phyloP scores from a whole-genome alignment of 257 asterid genomes.

The Scutellaria baicalensis region DNA sequence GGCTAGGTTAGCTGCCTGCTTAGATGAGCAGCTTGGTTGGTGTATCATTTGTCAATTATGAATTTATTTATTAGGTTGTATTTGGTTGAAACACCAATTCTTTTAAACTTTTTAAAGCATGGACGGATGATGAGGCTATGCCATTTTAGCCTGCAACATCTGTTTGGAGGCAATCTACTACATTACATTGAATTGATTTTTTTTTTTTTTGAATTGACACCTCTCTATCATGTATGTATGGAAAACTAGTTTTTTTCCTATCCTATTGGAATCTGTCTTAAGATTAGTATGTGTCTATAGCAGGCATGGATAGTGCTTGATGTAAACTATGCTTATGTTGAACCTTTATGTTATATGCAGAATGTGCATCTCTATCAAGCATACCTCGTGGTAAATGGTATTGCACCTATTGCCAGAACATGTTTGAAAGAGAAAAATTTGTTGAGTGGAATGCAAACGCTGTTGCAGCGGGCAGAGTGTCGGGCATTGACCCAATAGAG shows the following conservation, averaged over 20 bases:
- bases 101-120: background rate
- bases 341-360: conserved; percentile 40
- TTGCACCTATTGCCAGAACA: conserved; percentile 90
- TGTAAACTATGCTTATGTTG: conserved; percentile 2
- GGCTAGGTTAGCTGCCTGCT: background rate
- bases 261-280: background rate
- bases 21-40: background rate
- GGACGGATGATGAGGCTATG: background rate
- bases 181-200: background rate
- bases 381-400: conserved; percentile 94
- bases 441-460: conserved; percentile 79
- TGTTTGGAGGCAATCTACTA: background rate
- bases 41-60: background rate
- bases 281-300: no score
- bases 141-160: background rate
- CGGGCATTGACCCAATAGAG: conserved; percentile 66
- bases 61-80: background rate
- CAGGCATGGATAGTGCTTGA: background rate
- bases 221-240: background rate
- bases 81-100: background rate
- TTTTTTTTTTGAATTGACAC: background rate
- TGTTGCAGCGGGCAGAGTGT: conserved; percentile 87
- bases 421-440: conserved; percentile 77
- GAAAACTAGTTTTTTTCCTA: background rate
- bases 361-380: conserved; percentile 70